These are phyloP conservation scores for Arthroderma sp. DNA, from an alignment of 2,329 filamentous ascomycete species.

Conservation along the genomic window DNA sequence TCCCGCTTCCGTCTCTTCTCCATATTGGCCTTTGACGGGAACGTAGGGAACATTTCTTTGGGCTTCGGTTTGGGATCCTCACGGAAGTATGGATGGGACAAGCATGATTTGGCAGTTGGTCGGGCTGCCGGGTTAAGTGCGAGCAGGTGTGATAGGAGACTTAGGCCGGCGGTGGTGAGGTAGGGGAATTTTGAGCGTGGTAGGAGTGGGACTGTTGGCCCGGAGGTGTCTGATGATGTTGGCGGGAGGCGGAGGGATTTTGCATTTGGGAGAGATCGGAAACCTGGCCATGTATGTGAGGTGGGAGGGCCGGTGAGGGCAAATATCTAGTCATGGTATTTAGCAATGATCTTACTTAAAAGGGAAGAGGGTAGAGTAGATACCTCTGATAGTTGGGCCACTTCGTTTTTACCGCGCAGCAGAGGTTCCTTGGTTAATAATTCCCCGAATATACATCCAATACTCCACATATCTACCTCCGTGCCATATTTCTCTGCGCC, in stretches of 20 bases:
- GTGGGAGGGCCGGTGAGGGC: constrained; percentile 77
- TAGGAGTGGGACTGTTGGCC: constrained; percentile 35
- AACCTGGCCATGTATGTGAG: constrained; percentile 71
- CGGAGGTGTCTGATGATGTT: constrained; percentile 12
- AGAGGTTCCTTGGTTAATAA: constrained; percentile 71
- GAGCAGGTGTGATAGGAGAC: constrained; percentile 58
- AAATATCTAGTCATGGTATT: constrained; percentile 50
- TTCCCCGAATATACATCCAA: constrained; percentile 93
- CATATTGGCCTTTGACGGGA: constrained; percentile 86
- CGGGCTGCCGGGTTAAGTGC: constrained; percentile 60
- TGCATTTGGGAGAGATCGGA: constrained; percentile 77
- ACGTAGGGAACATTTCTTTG: constrained; percentile 89
- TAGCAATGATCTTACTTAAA: background rate
- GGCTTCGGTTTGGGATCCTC: constrained; percentile 86
- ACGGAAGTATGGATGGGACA: constrained; percentile 70
- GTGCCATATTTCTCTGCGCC: constrained; percentile 63
- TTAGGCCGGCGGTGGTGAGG: constrained; percentile 61
- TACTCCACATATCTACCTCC: constrained; percentile 85
- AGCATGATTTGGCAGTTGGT: constrained; percentile 59
- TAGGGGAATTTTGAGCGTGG: constrained; percentile 70
- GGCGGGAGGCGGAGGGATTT: constrained; percentile 59
- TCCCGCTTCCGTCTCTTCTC: constrained; percentile 62
- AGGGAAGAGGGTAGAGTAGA: constrained; percentile 8
- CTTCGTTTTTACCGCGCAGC: constrained; percentile 81
- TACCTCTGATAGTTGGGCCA: constrained; percentile 67